Conservation (phyloP, 768 basidiomycete genomes). For the Kwoniella dejecticola region DNA sequence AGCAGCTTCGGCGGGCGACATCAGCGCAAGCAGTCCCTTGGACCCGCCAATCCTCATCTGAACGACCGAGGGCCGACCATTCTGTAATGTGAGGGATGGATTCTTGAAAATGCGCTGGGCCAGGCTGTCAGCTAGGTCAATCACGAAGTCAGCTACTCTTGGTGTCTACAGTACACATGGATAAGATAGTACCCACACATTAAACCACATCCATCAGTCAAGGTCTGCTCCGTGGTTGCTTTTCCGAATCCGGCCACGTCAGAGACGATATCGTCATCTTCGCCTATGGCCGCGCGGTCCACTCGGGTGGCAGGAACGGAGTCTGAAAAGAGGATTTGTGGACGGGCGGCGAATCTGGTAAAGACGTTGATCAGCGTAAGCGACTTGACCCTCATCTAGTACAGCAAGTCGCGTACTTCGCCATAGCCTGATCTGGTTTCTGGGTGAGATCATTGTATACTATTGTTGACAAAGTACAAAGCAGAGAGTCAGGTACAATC, state of each 20-base stretch:
- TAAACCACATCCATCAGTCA: conserved; percentile 48
- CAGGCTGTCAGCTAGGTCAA: conserved; percentile 29
- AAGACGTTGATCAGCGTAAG: background rate
- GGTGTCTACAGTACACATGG: background rate
- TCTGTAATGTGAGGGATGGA: conserved; percentile 2
- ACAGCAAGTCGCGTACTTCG: conserved; percentile 25
- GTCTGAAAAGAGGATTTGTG: conserved; percentile 42
- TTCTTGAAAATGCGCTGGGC: conserved; percentile 25
- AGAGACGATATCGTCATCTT: conserved; percentile 34
- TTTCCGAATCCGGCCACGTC: conserved; percentile 1
- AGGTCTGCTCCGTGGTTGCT: conserved; percentile 35
- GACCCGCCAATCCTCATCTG: conserved; percentile 43
- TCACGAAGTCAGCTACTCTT: background rate
- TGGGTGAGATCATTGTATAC: conserved; percentile 36
- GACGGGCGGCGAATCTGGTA: conserved; percentile 42
- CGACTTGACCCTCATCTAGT: background rate
- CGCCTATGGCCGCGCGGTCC: conserved; percentile 7
- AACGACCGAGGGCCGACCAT: conserved; percentile 32
- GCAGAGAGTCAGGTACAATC: background rate
- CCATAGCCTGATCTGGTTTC: conserved; percentile 44
- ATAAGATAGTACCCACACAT: conserved; percentile 37
- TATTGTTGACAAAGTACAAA: background rate
- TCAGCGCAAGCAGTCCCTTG: conserved; percentile 45
- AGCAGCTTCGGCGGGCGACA: conserved; percentile 26
- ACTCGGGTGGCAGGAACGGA: conserved; percentile 30